Base-by-base conservation (phyloP, 768 basidiomycete genomes). In the Pleurotus platypus region DNA sequence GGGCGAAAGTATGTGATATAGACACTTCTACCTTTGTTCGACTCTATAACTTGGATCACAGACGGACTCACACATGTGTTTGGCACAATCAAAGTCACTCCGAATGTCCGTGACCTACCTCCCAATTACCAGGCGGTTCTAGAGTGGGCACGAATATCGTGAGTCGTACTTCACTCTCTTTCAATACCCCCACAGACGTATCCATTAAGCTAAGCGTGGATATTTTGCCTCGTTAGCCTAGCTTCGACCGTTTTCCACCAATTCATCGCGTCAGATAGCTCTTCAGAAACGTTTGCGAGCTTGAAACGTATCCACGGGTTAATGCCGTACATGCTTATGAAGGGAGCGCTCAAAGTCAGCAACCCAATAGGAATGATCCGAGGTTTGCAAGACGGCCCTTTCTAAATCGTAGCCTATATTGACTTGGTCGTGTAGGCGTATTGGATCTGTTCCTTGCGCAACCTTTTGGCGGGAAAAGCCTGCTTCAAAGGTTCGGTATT, bases 91-190 rank as follows among this genome's bases (percentile, higher is more conserved):
- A 90, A 92, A 71, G 71, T 82, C 40, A 95, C 90, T 3, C 83
- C 89, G 6, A 76, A 86, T 57, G 85, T 95, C 7, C 78, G 82
- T 57, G 82, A 86, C 65, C 72, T 99, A 45, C 96, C 97, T 5
- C 68, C 75, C 5, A 92, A 95, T 60, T 98, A 94, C 65, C 79
- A 84, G 61, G 90, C 94, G 40, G 93, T 98, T 46, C 67, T 96
- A 5, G 96, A 98, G 70, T 99, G 97, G 96, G 97, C 90, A 4
- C 78, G 95, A 55, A 97, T 98, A 67, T 96, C 96, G 94, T 96
- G 58, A 67, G 94, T 79, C 40, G 22, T 50, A 46, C 20, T 20
- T 47, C 46, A 50, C 11, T 18, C 40, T 49, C 2, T 26, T 46
- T 40, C 26, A 45, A n/a, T 37, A 15, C 2, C 45, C 22, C n/a